A percentile compares a stretch with the other conserved stretches of the same genome.
These are phyloP conservation scores for Rhizopogon roseolus DNA, from an alignment of 768 basidiomycete species.

Conservation along the genomic window DNA sequence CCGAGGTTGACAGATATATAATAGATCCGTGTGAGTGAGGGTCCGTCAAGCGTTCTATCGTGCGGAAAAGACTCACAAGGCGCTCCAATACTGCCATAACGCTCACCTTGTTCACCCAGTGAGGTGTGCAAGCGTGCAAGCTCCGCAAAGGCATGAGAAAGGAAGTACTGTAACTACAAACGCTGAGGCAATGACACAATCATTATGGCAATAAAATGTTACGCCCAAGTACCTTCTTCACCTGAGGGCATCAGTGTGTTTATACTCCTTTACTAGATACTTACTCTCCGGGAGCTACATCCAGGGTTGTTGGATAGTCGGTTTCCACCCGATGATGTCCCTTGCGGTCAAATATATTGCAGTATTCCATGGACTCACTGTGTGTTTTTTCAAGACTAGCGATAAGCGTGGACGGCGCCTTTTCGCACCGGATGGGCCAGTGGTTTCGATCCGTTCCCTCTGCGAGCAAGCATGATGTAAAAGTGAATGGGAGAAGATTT, in stretches of 20 bases:
- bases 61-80: not conserved
- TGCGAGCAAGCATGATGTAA: not conserved
- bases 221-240: not conserved
- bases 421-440: not conserved
- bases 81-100: not conserved
- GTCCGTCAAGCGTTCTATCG: not conserved
- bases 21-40: not conserved
- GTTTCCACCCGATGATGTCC: not conserved
- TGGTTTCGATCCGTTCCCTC: not conserved
- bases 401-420: not conserved
- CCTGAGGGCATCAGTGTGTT: not conserved
- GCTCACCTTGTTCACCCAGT: not conserved
- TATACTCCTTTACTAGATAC: not conserved
- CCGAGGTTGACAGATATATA: not conserved
- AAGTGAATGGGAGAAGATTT: not conserved
- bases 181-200: not conserved
- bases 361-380: not conserved
- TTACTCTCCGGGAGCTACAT: not conserved
- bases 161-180: not conserved
- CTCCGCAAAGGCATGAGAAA: constrained; percentile 1
- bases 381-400: not conserved
- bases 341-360: not conserved
- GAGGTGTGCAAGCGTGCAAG: constrained; percentile 1
- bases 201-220: not conserved
- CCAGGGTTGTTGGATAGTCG: not conserved